These are phyloP conservation scores for Colletotrichum karsti DNA, from an alignment of 2,329 filamentous ascomycete species.

Conservation along the genomic window DNA sequence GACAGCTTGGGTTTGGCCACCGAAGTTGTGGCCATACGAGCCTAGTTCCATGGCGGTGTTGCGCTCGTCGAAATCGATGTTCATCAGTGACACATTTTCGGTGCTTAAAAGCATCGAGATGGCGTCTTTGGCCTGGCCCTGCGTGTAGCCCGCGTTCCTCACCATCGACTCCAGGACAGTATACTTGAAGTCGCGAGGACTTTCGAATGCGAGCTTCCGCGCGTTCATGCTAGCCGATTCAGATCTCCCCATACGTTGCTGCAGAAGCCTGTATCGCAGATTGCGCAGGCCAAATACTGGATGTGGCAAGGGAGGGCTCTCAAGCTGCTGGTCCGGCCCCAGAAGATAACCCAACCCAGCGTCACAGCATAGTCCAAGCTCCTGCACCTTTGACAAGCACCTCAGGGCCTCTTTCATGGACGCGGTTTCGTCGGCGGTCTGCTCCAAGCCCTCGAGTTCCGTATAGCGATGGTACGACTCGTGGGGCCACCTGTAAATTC, in stretches of 20 bases:
- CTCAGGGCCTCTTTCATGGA: conserved; percentile 69
- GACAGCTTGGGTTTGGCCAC: background rate
- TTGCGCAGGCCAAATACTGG: conserved; percentile 42
- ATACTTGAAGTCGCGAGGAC: conserved; percentile 39
- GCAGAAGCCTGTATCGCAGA: conserved; percentile 22
- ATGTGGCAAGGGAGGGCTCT: conserved; percentile 47
- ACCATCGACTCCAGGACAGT: conserved; percentile 46
- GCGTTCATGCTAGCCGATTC: conserved; percentile 29
- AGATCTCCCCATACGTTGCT: conserved; percentile 1
- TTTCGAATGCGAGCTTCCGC: conserved; percentile 33
- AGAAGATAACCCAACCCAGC: conserved; percentile 73
- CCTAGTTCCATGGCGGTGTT: background rate
- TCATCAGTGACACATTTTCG: conserved; percentile 39
- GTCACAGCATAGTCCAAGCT: conserved; percentile 74
- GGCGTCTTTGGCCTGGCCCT: conserved; percentile 40
- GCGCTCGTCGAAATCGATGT: conserved; percentile 44
- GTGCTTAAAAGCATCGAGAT: conserved; percentile 44
- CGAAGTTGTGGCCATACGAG: conserved; percentile 25
- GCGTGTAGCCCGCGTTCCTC: conserved; percentile 43
- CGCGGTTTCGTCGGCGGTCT: conserved; percentile 69
- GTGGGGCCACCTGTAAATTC: conserved; percentile 71
- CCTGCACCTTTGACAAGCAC: conserved; percentile 61
- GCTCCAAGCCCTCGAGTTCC: conserved; percentile 67
- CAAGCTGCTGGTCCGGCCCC: conserved; percentile 65
- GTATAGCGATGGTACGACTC: conserved; percentile 66